Conservation (phyloP, 2,329 filamentous ascomycete species). For the Fusarium siculi region DNA sequence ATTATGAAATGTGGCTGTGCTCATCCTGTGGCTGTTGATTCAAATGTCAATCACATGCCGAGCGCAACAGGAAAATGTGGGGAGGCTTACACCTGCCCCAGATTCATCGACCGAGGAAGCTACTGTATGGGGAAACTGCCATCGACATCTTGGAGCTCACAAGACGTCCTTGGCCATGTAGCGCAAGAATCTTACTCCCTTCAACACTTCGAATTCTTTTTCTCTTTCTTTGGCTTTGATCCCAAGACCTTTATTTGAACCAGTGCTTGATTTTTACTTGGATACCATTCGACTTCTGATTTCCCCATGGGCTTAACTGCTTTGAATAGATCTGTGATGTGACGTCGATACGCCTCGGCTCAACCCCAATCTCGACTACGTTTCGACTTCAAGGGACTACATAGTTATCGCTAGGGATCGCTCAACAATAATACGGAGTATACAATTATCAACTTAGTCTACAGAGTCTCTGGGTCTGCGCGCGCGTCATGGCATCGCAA, state of each 20-base stretch:
- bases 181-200: slow-evolving; percentile 11
- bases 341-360: slow-evolving; percentile 38
- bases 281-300: slow-evolving; percentile 7
- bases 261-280: not conserved
- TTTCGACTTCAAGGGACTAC: not conserved
- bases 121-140: slow-evolving; percentile 28
- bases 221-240: not conserved
- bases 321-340: slow-evolving; percentile 37
- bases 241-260: not conserved
- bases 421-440: not conserved
- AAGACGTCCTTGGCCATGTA: slow-evolving; percentile 22
- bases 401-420: not conserved
- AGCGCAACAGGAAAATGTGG: slow-evolving; percentile 36
- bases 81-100: slow-evolving; percentile 41
- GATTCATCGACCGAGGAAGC: slow-evolving; percentile 45
- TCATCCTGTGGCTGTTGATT: slow-evolving; percentile 14
- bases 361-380: slow-evolving; percentile 2
- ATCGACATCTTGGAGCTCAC: slow-evolving; percentile 25
- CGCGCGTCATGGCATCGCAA: slow-evolving; percentile 72
- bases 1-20: slow-evolving; percentile 13
- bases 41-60: slow-evolving; percentile 45
- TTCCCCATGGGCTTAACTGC: slow-evolving; percentile 21
- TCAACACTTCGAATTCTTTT: not conserved
- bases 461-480: slow-evolving; percentile 10
- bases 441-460: not conserved